These are phyloP conservation scores for Letharia lupina DNA, from an alignment of 495 filamentous ascomycete genomes.

Conservation along the genomic window DNA sequence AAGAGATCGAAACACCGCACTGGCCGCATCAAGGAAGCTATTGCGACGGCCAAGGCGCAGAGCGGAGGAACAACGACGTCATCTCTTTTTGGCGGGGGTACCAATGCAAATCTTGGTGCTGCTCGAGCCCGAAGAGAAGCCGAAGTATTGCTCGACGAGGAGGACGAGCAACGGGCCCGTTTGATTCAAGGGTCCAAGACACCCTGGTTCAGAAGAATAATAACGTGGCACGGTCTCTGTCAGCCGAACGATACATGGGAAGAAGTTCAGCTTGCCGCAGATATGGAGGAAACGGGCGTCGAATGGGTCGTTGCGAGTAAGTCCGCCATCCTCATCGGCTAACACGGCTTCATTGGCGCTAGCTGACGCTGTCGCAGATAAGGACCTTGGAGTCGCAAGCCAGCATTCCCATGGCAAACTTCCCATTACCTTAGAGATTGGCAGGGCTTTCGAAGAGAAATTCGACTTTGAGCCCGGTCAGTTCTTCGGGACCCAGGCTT, in stretches of 20 bases:
- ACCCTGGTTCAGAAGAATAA: slow-evolving; percentile 18
- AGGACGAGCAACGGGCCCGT: slow-evolving; percentile 19
- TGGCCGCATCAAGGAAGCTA: slow-evolving; percentile 14
- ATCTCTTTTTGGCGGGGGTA: slow-evolving; percentile 19
- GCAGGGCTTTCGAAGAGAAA: slow-evolving; percentile 16
- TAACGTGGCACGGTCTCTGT: slow-evolving; percentile 18
- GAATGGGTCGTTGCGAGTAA: slow-evolving; percentile 21
- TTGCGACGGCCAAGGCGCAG: slow-evolving; percentile 1
- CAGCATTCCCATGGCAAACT: slow-evolving; percentile 17
- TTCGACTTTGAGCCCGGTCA: slow-evolving; percentile 6
- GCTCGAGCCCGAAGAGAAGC: slow-evolving; percentile 14
- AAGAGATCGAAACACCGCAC: slow-evolving; percentile 16
- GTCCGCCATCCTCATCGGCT: not conserved
- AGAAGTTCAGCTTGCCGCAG: slow-evolving; percentile 21
- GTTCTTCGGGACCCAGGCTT: not conserved
- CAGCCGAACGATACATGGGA: slow-evolving; percentile 12
- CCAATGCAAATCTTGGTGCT: not conserved
- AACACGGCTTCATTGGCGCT: not conserved
- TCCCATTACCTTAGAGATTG: slow-evolving; percentile 3
- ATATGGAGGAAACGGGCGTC: slow-evolving; percentile 20
- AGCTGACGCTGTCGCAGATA: slow-evolving; percentile 16
- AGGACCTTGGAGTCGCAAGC: slow-evolving; percentile 10
- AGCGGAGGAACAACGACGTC: not conserved
- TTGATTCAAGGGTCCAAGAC: slow-evolving; percentile 20
- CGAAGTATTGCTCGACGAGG: slow-evolving; percentile 15